Percentiles rank a stretch among this genome's conserved stretches.
phyloP scores from a whole-genome alignment of 2,329 filamentous ascomycete species.

The Talaromyces sp. region DNA sequence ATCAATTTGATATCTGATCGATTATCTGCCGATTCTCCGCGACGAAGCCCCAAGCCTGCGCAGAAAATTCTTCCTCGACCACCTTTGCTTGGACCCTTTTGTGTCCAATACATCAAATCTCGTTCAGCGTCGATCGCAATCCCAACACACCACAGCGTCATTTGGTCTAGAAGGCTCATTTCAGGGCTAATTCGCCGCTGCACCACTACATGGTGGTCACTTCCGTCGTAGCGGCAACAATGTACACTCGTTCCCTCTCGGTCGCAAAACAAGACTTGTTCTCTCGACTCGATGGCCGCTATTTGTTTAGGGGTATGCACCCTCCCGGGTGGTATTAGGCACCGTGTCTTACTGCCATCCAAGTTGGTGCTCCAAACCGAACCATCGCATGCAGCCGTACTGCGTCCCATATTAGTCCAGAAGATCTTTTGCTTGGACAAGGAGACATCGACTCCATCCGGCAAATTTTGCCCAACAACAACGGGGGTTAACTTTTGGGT shows the following conservation, averaged over 20 bases:
- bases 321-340: constrained; percentile 32
- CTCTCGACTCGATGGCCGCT: constrained; percentile 27
- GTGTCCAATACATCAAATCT: constrained; percentile 62
- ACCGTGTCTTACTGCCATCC: constrained; percentile 53
- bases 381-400: constrained; percentile 39
- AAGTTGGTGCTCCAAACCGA: constrained; percentile 49
- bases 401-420: constrained; percentile 56
- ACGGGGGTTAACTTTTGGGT: constrained; percentile 10
- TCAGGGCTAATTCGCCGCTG: constrained; percentile 33
- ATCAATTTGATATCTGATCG: constrained; percentile 51
- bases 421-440: constrained; percentile 42
- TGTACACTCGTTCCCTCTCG: constrained; percentile 45
- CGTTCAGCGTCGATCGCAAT: constrained; percentile 50
- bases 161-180: constrained; percentile 30
- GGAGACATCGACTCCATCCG: constrained; percentile 52
- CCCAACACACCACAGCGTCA: constrained; percentile 58
- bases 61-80: constrained; percentile 58
- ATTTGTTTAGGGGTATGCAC: constrained; percentile 56
- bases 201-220: constrained; percentile 41
- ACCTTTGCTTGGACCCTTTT: constrained; percentile 60
- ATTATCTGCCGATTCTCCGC: constrained; percentile 33
- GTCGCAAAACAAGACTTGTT: constrained; percentile 47
- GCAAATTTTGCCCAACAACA: constrained; percentile 31
- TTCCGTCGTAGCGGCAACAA: constrained; percentile 41
- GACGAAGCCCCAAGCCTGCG: constrained; percentile 48